Base-by-base conservation (phyloP, 345 rosid species). In the Erucastrum elatum region DNA sequence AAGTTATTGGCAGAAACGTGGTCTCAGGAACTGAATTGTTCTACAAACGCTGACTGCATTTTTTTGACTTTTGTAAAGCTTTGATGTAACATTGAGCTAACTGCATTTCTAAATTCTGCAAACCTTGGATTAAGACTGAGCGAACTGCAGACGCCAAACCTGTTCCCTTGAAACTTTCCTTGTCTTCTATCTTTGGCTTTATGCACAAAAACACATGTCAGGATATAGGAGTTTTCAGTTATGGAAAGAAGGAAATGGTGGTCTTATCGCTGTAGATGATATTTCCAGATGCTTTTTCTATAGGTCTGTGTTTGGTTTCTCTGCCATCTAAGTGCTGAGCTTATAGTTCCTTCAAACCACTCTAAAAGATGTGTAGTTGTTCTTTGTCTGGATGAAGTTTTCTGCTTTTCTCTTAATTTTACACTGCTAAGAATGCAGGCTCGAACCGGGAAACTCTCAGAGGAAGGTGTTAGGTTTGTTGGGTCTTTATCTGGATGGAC, bases 401-500 rank as follows among this genome's bases (percentile, higher is more conserved):
- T 64, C 74, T 4, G 1, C 2, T 55, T 49, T 34, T 31, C 29
- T 82, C 17, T 26, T 16, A 70, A 76, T 77, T 82, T 75, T 53
- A 6, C 12, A 4, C 66, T 69, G 82, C 73, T 76, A 77, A 81
- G 71, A 77, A 85, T 90, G 84, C 91, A 94, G 98, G 93, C 94
- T 74, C 82, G 91, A 69, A 86, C 65, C 0, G 97, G 94, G 35
- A 88, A 82, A 83, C 96, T 94, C 71, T 44, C 97, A 0, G 87
- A 87, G 77, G 70, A 88, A 87, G 88, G 87, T 66, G 88, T 83
- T 70, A 88, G 80, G 80, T 84, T 94, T 68, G 78, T 94, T 4
- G 90, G 88, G 46, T 85, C 84, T 63, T 51, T 89, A 84, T 89
- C 94, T 79, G 98, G 98, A 79, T 94, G 97, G 98, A 89, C 97